Conservation (phyloP, 2,329 filamentous ascomycete genomes). For the Exserohilum turcica region DNA sequence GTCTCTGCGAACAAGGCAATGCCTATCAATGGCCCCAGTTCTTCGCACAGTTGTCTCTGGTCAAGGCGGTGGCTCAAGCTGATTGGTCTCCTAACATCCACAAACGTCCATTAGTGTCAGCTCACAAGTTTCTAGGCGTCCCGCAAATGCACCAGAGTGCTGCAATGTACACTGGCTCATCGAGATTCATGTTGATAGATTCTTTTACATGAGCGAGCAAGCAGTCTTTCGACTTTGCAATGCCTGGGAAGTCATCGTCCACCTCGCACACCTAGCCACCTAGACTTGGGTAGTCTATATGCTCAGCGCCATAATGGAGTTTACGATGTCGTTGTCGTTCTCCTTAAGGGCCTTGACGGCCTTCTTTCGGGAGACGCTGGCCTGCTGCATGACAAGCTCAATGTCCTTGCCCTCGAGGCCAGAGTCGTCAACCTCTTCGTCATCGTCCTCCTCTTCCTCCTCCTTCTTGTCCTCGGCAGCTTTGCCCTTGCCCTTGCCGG, state of each 20-base stretch:
- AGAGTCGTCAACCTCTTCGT: constrained; percentile 91
- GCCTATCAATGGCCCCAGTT: not conserved
- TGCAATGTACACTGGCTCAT: not conserved
- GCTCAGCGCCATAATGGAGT: constrained; percentile 96
- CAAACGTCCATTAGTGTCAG: not conserved
- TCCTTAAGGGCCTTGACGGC: constrained; percentile 98
- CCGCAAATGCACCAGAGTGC: not conserved
- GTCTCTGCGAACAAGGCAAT: not conserved
- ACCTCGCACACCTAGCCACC: constrained; percentile 15
- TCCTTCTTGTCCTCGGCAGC: constrained; percentile 64
- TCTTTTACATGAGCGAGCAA: constrained; percentile 32
- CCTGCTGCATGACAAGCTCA: constrained; percentile 98
- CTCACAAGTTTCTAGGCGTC: not conserved
- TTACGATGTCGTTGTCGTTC: constrained; percentile 99
- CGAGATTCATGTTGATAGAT: constrained; percentile 33
- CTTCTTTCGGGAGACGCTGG: constrained; percentile 96
- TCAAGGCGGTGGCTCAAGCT: not conserved
- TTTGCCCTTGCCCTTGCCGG: constrained; percentile 69
- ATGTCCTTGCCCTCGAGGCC: constrained; percentile 99
- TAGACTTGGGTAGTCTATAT: constrained; percentile 49
- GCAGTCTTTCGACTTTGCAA: constrained; percentile 18
- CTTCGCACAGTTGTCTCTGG: not conserved
- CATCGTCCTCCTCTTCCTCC: constrained; percentile 70
- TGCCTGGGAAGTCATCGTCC: constrained; percentile 23
- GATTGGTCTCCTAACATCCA: not conserved